Evolutionary conservation across 208 protist species (phyloP).

Genomic region (Trypanosoma cruzi): DNA sequence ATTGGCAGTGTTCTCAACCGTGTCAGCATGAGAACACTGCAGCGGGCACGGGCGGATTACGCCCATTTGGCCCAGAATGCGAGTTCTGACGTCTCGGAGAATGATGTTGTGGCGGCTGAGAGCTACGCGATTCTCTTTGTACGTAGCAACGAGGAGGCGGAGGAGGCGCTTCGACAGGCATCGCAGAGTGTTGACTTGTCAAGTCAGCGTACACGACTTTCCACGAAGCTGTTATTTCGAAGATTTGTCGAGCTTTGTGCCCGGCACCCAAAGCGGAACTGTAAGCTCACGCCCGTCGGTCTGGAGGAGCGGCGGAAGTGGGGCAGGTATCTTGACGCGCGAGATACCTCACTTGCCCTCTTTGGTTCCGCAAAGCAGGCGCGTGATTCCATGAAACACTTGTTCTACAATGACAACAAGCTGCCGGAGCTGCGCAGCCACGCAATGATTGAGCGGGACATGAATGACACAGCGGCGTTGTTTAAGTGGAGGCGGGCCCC

Average conservation of each 20-base stretch:
- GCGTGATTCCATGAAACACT: slow-evolving; percentile 84
- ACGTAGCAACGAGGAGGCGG: slow-evolving; percentile 56
- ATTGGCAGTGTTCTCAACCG: slow-evolving; percentile 54
- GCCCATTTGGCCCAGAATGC: slow-evolving; percentile 34
- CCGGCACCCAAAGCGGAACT: slow-evolving; percentile 70
- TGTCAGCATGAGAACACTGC: slow-evolving; percentile 39
- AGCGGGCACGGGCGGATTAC: slow-evolving; percentile 40
- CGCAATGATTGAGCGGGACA: slow-evolving; percentile 67
- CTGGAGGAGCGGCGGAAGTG: slow-evolving; percentile 78
- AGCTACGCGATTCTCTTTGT: slow-evolving; percentile 62
- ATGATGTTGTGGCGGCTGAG: slow-evolving; percentile 52
- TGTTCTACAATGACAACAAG: slow-evolving; percentile 83
- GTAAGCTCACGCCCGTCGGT: slow-evolving; percentile 71
- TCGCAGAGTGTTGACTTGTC: slow-evolving; percentile 45
- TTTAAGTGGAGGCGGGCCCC: slow-evolving; percentile 31
- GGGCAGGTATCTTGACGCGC: slow-evolving; percentile 82
- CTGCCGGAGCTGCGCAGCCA: slow-evolving; percentile 67
- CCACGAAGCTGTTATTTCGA: slow-evolving; percentile 56
- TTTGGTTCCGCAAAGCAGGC: slow-evolving; percentile 84
- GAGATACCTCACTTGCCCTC: slow-evolving; percentile 83
- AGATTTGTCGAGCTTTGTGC: slow-evolving; percentile 74
- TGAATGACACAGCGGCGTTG: slow-evolving; percentile 59
- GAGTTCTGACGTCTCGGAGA: slow-evolving; percentile 27
- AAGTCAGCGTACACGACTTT: slow-evolving; percentile 31
- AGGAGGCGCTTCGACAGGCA: slow-evolving; percentile 50